phyloP scores from a whole-genome alignment of 164 flowering plant genomes.

The Dillenia turbinata region DNA sequence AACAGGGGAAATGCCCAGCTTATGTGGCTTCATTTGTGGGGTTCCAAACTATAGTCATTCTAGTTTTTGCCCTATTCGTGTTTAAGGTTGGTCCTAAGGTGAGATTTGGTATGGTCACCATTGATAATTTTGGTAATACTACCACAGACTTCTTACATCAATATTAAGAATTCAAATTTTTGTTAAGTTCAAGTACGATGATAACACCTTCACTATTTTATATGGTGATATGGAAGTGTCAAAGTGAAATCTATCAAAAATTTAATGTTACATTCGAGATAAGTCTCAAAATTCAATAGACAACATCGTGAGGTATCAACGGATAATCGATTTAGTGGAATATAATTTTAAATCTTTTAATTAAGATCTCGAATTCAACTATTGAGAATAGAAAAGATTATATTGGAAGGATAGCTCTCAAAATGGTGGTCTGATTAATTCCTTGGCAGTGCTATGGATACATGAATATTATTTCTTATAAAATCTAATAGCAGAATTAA shows the following conservation, averaged over 20 bases:
- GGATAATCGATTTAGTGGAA: too few species aligned
- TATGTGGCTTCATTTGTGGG: neutral
- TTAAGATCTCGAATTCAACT: too few species aligned
- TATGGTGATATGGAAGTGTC: slow-evolving; percentile 5
- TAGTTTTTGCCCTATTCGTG: neutral
- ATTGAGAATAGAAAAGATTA: too few species aligned
- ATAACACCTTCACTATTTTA: slow-evolving; percentile 1
- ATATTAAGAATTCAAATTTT: slow-evolving; percentile 16
- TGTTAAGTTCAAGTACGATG: slow-evolving; percentile 9
- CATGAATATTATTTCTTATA: too few species aligned
- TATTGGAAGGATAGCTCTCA: too few species aligned
- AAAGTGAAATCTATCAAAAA: neutral
- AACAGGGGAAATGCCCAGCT: neutral
- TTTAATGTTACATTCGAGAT: slow-evolving; percentile 4
- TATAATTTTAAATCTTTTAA: too few species aligned
- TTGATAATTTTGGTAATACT: neutral
- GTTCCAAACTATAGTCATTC: neutral
- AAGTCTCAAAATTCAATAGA: neutral
- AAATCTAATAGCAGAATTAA: too few species aligned
- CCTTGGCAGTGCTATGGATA: too few species aligned
- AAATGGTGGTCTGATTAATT: too few species aligned
- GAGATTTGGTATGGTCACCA: neutral
- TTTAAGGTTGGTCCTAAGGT: slow-evolving; percentile 7
- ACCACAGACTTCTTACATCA: neutral
- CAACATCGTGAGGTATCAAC: too few species aligned